These are phyloP conservation scores for Epicoccum sorghinum DNA, from an alignment of 2,329 filamentous ascomycete genomes.

Conservation along the genomic window DNA sequence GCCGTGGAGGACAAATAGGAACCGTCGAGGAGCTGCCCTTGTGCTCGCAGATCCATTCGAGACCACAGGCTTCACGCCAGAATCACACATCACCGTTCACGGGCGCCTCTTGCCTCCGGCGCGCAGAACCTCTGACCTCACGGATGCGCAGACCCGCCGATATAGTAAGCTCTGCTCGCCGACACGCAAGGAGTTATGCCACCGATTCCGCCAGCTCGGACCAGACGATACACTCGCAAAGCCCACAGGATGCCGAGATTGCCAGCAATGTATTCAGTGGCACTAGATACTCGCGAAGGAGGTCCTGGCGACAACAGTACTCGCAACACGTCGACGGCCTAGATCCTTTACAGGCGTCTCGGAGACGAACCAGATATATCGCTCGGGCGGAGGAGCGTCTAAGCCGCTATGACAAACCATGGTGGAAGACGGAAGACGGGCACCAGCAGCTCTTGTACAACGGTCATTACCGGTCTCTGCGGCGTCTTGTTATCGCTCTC, in stretches of 20 bases:
- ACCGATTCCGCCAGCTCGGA: not conserved
- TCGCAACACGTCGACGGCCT: not conserved
- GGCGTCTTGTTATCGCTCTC: slow-evolving; percentile 32
- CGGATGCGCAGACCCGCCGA: slow-evolving; percentile 31
- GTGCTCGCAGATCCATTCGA: not conserved
- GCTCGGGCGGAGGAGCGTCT: slow-evolving; percentile 4
- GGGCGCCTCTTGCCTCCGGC: not conserved
- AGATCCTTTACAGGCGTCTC: slow-evolving; percentile 6
- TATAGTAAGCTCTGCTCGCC: slow-evolving; percentile 29
- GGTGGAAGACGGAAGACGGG: not conserved
- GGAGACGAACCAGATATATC: slow-evolving; percentile 18
- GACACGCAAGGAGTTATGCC: slow-evolving; percentile 18
- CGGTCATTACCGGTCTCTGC: slow-evolving; percentile 40
- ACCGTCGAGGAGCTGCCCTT: not conserved
- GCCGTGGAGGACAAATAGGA: not conserved
- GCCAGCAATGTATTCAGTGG: not conserved
- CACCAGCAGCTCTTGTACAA: slow-evolving; percentile 11
- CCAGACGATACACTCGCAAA: not conserved
- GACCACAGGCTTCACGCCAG: not conserved
- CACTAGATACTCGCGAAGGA: slow-evolving; percentile 7
- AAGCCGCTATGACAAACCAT: not conserved
- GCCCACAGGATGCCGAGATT: not conserved
- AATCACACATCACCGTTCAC: not conserved
- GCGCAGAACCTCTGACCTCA: not conserved
- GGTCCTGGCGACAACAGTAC: slow-evolving; percentile 2